These are phyloP conservation scores for Sedum album DNA, from an alignment of 164 flowering plant genomes.

Conservation along the genomic window DNA sequence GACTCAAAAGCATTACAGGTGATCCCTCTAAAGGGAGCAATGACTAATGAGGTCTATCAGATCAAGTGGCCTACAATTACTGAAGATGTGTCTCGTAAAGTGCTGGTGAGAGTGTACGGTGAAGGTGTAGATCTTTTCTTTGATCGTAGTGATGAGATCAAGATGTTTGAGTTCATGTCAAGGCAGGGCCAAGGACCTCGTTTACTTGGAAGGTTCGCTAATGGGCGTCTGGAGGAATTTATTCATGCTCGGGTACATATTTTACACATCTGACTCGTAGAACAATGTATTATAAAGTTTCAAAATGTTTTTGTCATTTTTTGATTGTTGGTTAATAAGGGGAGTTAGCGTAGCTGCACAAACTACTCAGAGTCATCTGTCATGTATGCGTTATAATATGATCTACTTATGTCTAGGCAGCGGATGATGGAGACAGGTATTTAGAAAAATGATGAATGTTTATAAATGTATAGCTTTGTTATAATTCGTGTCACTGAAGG, in stretches of 20 bases:
- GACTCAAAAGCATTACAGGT: slow-evolving; percentile 50
- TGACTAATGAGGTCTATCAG: slow-evolving; percentile 81
- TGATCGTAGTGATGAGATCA: slow-evolving; percentile 54
- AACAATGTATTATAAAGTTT: too few relatives aligned
- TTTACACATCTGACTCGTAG: not conserved
- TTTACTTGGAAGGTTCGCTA: slow-evolving; percentile 51
- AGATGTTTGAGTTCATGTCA: slow-evolving; percentile 73
- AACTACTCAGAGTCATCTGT: too few relatives aligned
- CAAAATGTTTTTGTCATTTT: too few relatives aligned
- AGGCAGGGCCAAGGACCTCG: slow-evolving; percentile 75
- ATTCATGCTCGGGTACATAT: slow-evolving; percentile 59
- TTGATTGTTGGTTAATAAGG: too few relatives aligned
- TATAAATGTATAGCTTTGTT: too few relatives aligned
- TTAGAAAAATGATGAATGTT: too few relatives aligned
- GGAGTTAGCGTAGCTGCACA: too few relatives aligned
- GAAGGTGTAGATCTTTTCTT: slow-evolving; percentile 81
- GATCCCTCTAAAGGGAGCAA: slow-evolving; percentile 67
- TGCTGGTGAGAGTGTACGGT: slow-evolving; percentile 69
- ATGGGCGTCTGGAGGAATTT: slow-evolving; percentile 79
- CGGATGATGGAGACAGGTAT: too few relatives aligned
- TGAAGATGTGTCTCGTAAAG: slow-evolving; percentile 35
- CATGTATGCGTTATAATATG: too few relatives aligned
- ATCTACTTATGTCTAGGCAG: too few relatives aligned
- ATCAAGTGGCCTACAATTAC: slow-evolving; percentile 54
- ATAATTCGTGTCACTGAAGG: too few relatives aligned